Evolutionary conservation across 1,284 basidiomycete species (phyloP), one percentile per base, ranked within the genome.

Genomic region (Melanopsichium pennsylvanicum): DNA sequence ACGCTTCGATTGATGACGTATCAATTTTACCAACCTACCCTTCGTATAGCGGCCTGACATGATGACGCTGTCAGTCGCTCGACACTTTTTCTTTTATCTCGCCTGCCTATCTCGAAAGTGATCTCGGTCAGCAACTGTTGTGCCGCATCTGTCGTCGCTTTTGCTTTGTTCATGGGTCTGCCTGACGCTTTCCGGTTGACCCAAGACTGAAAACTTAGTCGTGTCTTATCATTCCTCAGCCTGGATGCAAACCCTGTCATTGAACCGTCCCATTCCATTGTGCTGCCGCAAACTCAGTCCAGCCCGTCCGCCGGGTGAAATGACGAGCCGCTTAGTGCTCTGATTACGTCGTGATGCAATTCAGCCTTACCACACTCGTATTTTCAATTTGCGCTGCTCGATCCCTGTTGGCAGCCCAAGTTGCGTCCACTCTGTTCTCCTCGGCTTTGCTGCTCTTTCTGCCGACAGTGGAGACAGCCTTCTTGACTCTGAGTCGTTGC

Each of bases 301-400:
- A 35, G 10, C 23, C n/a, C 22, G 35, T 49, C 58, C 50, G 58
- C 33, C 49, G 50, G 58, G 31, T 32, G 26, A 16, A 5, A 34
- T 46, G 43, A 46, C 41, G 27, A 29, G 32, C 6, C 35, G 22
- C 32, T n/a, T 26, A 38, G 11, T 2, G 12, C 19, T 7, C 2
- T 38, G 35, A 52, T 54, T 60, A 60, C 58, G 58, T 54, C 57
- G 57, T 52, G 57, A 52, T 60, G 48, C 49, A 52, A 52, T 50
- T 6, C 25, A 19, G n/a, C 16, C 19, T 11, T 5, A n/a, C n/a
- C n/a, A n/a, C n/a, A n/a, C n/a, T n/a, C n/a, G n/a, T n/a, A n/a
- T n/a, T n/a, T n/a, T n/a, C n/a, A n/a, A n/a, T n/a, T n/a, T n/a
- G n/a, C n/a, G n/a, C n/a, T n/a, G n/a, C n/a, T n/a, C n/a, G n/a